These are phyloP conservation scores for Zalerion maritima DNA, from an alignment of 495 filamentous ascomycete species.

Conservation along the genomic window DNA sequence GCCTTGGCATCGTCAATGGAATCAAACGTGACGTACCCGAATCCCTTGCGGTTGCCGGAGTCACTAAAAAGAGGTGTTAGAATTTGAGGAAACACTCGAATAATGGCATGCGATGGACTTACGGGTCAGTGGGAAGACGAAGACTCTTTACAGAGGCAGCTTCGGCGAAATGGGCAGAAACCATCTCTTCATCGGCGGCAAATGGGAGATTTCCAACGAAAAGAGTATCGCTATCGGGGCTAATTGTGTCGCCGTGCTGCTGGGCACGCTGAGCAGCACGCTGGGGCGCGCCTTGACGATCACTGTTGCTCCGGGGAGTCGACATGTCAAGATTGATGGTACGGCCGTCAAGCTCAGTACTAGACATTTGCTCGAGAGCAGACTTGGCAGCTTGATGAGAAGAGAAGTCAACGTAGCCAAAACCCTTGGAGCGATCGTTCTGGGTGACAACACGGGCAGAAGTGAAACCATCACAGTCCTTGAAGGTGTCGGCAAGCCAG, in stretches of 20 bases:
- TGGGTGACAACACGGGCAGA: constrained; percentile 74
- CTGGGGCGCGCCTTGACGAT: constrained; percentile 30
- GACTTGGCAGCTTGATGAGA: constrained; percentile 52
- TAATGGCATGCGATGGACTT: constrained; percentile 15
- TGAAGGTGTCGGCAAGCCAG: constrained; percentile 74
- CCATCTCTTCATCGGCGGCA: constrained; percentile 58
- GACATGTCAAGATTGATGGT: constrained; percentile 82
- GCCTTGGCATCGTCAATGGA: constrained; percentile 74
- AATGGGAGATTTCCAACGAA: constrained; percentile 91
- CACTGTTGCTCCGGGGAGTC: constrained; percentile 44
- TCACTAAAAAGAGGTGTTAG: constrained; percentile 42
- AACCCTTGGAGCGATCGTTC: constrained; percentile 78
- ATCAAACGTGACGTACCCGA: constrained; percentile 78
- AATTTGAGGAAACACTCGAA: constrained; percentile 3
- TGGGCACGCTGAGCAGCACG: constrained; percentile 54
- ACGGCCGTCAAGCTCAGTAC: constrained; percentile 68
- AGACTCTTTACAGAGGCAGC: constrained; percentile 59
- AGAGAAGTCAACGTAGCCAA: constrained; percentile 90
- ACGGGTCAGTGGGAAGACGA: constrained; percentile 77
- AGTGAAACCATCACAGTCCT: constrained; percentile 63
- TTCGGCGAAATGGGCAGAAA: constrained; percentile 61
- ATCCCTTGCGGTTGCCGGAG: constrained; percentile 79
- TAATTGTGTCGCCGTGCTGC: constrained; percentile 60
- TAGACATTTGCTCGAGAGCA: constrained; percentile 71
- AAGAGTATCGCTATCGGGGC: constrained; percentile 69